phyloP scores from a whole-genome alignment of 192 early-diverging fungal genomes.

The Coemansia sp. region DNA sequence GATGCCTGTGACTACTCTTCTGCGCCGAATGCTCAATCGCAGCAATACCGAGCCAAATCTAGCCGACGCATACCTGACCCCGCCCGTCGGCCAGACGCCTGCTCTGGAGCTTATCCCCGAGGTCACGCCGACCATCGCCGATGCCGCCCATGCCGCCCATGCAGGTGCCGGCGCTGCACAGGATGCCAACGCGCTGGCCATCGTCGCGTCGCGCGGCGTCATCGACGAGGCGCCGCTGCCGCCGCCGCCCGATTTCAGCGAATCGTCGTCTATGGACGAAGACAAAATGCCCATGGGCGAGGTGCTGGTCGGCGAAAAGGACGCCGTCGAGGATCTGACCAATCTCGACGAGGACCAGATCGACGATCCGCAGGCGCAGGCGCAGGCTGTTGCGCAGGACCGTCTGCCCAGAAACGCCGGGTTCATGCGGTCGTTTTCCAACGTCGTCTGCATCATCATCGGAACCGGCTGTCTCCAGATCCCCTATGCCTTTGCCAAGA shows the following conservation, averaged over 20 bases:
- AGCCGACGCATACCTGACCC: conserved; percentile 6
- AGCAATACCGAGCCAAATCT: conserved; percentile 16
- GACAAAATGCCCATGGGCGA: conserved; percentile 31
- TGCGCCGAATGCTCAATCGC: conserved; percentile 40
- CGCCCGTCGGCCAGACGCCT: background rate
- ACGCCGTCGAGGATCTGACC: conserved; percentile 20
- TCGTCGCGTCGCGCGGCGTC: background rate
- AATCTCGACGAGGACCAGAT: conserved; percentile 15
- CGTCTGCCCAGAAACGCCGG: conserved; percentile 41
- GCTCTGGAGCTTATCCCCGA: conserved; percentile 9
- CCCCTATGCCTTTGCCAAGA: conserved; percentile 70
- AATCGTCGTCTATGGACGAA: conserved; percentile 28
- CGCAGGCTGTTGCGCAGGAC: background rate
- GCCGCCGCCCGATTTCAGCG: conserved; percentile 22
- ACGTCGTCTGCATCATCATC: conserved; percentile 72
- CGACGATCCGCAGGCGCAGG: conserved; percentile 1
- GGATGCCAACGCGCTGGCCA: conserved; percentile 2
- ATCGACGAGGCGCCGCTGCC: conserved; percentile 21
- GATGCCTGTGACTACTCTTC: conserved; percentile 31
- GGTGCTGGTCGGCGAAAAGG: conserved; percentile 16
- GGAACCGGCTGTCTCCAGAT: conserved; percentile 80
- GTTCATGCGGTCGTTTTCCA: conserved; percentile 57
- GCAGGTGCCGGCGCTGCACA: background rate
- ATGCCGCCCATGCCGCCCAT: background rate
- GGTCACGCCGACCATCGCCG: background rate